These are phyloP conservation scores for Lentinus brumalis DNA, from an alignment of 768 basidiomycete species.

Conservation along the genomic window DNA sequence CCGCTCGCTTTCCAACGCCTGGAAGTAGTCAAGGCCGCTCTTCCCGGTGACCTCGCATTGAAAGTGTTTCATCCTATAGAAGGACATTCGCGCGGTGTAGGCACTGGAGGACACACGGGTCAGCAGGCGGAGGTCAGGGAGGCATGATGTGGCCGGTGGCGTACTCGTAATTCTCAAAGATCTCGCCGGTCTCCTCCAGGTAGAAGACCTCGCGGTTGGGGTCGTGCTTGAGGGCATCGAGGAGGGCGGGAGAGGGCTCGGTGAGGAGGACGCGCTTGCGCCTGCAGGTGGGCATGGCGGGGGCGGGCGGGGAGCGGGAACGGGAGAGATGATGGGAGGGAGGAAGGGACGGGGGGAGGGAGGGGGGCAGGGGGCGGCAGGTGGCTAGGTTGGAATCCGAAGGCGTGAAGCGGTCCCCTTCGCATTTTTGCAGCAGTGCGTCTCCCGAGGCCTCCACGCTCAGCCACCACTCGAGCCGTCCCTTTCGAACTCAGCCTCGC, in stretches of 20 bases:
- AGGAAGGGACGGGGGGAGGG: slow-evolving; percentile 44
- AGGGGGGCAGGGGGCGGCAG: slow-evolving; percentile 32
- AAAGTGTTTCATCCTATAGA: slow-evolving; percentile 92
- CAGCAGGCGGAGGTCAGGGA: slow-evolving; percentile 21
- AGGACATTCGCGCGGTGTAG: slow-evolving; percentile 90
- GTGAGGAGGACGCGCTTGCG: slow-evolving; percentile 90
- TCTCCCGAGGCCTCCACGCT: slow-evolving; percentile 29
- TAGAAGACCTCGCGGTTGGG: slow-evolving; percentile 83
- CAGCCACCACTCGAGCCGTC: slow-evolving; percentile 21
- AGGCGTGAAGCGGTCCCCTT: slow-evolving; percentile 30
- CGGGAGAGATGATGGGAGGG: slow-evolving; percentile 41
- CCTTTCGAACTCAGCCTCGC: slow-evolving; percentile 22
- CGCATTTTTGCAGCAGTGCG: slow-evolving; percentile 33
- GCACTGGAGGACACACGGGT: slow-evolving; percentile 44
- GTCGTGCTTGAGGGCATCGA: slow-evolving; percentile 63
- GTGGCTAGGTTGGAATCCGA: slow-evolving; percentile 31
- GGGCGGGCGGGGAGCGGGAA: slow-evolving; percentile 31
- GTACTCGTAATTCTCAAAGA: slow-evolving; percentile 96
- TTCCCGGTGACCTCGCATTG: slow-evolving; percentile 98
- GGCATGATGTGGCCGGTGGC: slow-evolving; percentile 39
- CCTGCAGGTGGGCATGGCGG: slow-evolving; percentile 79
- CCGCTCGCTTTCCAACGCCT: slow-evolving; percentile 89
- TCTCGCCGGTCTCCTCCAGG: slow-evolving; percentile 93
- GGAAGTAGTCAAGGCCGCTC: slow-evolving; percentile 90
- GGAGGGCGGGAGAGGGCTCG: slow-evolving; percentile 72